Conservation (phyloP, 192 early-diverging fungal genomes). For the Coemansia sp. region DNA sequence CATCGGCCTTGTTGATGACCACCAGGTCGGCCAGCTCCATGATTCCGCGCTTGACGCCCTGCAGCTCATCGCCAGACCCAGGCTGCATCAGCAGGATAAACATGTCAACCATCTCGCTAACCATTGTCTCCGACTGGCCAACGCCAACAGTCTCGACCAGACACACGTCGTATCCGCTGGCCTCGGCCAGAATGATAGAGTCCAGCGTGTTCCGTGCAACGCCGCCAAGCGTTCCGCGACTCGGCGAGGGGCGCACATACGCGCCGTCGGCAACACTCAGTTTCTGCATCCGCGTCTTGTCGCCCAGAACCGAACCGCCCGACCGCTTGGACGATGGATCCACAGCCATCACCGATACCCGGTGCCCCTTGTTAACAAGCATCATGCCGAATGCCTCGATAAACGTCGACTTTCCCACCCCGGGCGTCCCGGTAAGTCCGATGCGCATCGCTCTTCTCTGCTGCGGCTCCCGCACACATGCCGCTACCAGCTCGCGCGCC, state of each 20-base stretch:
- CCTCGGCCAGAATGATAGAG: conserved; percentile 78
- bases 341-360: conserved; percentile 78
- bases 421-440: conserved; percentile 76
- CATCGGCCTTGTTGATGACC: conserved; percentile 82
- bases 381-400: conserved; percentile 82
- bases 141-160: conserved; percentile 86
- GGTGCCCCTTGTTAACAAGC: conserved; percentile 65
- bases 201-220: conserved; percentile 83
- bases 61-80: conserved; percentile 83
- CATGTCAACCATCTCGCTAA: conserved; percentile 87
- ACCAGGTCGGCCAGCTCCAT: conserved; percentile 83
- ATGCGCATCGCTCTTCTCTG: conserved; percentile 64
- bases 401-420: conserved; percentile 86
- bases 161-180: conserved; percentile 76
- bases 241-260: conserved; percentile 78
- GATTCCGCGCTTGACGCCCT: conserved; percentile 88
- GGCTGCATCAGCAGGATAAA: conserved; percentile 78
- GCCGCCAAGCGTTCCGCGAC: conserved; percentile 70
- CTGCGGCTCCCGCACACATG: conserved; percentile 16
- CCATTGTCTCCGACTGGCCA: conserved; percentile 85
- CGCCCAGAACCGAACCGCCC: conserved; percentile 81
- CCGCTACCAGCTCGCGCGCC: conserved; percentile 66
- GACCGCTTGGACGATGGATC: conserved; percentile 80
- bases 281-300: conserved; percentile 83
- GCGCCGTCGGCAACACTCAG: conserved; percentile 64